These are phyloP conservation scores for Suhomyces terraborum DNA, from an alignment of 1,139 yeast genomes.

Conservation along the genomic window DNA sequence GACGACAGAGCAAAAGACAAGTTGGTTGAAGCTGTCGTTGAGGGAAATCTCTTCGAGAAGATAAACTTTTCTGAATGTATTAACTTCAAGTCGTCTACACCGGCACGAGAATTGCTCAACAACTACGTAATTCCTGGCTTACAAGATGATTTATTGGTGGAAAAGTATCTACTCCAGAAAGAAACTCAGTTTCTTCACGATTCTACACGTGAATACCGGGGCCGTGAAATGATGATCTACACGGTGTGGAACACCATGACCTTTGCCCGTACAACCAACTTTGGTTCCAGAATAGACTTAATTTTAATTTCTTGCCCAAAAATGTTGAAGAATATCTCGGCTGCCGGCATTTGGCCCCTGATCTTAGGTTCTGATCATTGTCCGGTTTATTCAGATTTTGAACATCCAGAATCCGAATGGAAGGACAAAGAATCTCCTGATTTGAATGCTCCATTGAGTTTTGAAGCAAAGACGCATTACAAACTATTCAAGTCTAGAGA, in stretches of 20 bases:
- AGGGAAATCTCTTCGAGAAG: slow-evolving; percentile 41
- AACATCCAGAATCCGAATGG: slow-evolving; percentile 17
- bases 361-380: slow-evolving; percentile 92
- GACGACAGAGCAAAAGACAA: slow-evolving; percentile 41
- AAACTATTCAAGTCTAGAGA: slow-evolving; percentile 52
- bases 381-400: slow-evolving; percentile 77
- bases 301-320: slow-evolving; percentile 51
- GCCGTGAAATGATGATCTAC: slow-evolving; percentile 64
- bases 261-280: slow-evolving; percentile 78
- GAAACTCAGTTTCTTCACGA: slow-evolving; percentile 53
- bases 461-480: slow-evolving; percentile 60
- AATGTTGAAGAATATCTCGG: slow-evolving; percentile 34
- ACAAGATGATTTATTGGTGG: slow-evolving; percentile 11
- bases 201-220: slow-evolving; percentile 60
- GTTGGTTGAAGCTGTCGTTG: slow-evolving; percentile 18
- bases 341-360: slow-evolving; percentile 68
- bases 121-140: slow-evolving; percentile 27
- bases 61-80: slow-evolving; percentile 39
- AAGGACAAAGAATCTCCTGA: not conserved
- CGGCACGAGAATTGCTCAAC: slow-evolving; percentile 48
- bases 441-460: slow-evolving; percentile 28
- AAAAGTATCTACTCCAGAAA: slow-evolving; percentile 6
- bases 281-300: slow-evolving; percentile 86
- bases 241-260: slow-evolving; percentile 91
- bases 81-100: slow-evolving; percentile 43